A percentile compares a stretch with the other conserved stretches of the same genome.
These are phyloP conservation scores for Phytophthora chlamydospora DNA, from an alignment of 352 stramenopile species.

Conservation along the genomic window DNA sequence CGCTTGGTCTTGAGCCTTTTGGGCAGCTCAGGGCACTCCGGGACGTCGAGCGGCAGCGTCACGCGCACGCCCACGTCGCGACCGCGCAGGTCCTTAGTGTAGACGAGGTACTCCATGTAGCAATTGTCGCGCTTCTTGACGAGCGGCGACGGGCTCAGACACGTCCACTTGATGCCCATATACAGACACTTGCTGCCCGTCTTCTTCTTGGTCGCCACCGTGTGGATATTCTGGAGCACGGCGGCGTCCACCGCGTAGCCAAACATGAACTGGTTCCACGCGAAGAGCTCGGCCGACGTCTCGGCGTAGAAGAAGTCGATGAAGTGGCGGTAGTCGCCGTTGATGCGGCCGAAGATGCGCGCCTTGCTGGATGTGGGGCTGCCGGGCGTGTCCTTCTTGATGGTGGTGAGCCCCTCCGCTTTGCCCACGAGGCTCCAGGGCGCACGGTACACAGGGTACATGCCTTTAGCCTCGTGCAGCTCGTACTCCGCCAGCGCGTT, in stretches of 20 bases:
- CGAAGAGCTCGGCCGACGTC: constrained; percentile 65
- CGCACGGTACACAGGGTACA: constrained; percentile 34
- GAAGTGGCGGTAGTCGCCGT: constrained; percentile 64
- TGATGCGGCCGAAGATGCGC: constrained; percentile 69
- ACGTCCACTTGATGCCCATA: constrained; percentile 87
- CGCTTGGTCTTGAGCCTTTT: constrained; percentile 63
- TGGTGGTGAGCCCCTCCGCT: constrained; percentile 46
- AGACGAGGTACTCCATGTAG: constrained; percentile 80
- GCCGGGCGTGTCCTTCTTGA: constrained; percentile 40
- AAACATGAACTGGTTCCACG: constrained; percentile 79
- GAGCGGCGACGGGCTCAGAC: constrained; percentile 58
- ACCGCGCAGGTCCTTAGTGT: constrained; percentile 61
- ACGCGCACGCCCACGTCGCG: constrained; percentile 75
- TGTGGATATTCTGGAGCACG: constrained; percentile 78
- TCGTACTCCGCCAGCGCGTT: constrained; percentile 49
- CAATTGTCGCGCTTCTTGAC: constrained; percentile 76
- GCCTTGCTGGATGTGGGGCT: constrained; percentile 29
- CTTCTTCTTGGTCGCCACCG: constrained; percentile 38
- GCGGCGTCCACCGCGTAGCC: constrained; percentile 65
- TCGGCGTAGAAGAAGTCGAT: constrained; percentile 83
- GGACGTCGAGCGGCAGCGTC: constrained; percentile 65
- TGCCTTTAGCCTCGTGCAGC: constrained; percentile 42
- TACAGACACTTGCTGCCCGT: constrained; percentile 42
- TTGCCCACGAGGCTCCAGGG: constrained; percentile 43
- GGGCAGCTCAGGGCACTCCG: constrained; percentile 63